Base-by-base conservation (phyloP, 352 stramenopile genomes). In the Globisporangium nagaii region DNA sequence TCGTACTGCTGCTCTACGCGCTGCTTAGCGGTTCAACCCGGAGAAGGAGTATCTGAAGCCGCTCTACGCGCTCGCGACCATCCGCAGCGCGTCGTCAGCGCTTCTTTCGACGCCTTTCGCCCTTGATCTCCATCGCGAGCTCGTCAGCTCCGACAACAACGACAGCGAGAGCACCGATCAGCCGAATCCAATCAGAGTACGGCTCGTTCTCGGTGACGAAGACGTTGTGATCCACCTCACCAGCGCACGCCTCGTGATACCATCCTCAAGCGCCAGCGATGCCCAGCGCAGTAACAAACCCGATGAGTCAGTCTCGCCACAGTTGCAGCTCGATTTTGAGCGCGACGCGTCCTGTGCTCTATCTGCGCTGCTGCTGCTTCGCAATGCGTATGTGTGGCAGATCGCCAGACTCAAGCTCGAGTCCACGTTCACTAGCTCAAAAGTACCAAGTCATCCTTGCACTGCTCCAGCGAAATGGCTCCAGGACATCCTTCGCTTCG, bases 391-490 rank as follows among this genome's bases (percentile, higher is more conserved):
- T 31, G 63, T 73, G 6, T 87, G 73, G 78, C 35, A 58, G 12
- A 60, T 84, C 27, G 34, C 59, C 10, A 41, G 60, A 15, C 56
- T 43, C 42, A 57, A 49, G 13, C 0, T 39, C 22, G n/a, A 28
- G 17, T 28, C 50, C 36, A 24, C 8, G 17, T n/a, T 39, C 6
- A 10, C n/a, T n/a, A n/a, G n/a, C n/a, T n/a, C n/a, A n/a, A n/a
- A n/a, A n/a, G n/a, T n/a, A n/a, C n/a, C n/a, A n/a, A n/a, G n/a
- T n/a, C n/a, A n/a, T n/a, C n/a, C n/a, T n/a, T n/a, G n/a, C n/a
- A n/a, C n/a, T n/a, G 15, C 43, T 11, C 73, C 73, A 9, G 66
- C 63, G 1, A 58, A 61, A 30, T 92, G 82, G 82, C 58, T 90
- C 35, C 58, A 71, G 8, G 72, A 79, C 25, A 39, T 92, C 5